Conservation (phyloP, 371 early-diverging fungal species). For the Phascolomyces articulosus region DNA sequence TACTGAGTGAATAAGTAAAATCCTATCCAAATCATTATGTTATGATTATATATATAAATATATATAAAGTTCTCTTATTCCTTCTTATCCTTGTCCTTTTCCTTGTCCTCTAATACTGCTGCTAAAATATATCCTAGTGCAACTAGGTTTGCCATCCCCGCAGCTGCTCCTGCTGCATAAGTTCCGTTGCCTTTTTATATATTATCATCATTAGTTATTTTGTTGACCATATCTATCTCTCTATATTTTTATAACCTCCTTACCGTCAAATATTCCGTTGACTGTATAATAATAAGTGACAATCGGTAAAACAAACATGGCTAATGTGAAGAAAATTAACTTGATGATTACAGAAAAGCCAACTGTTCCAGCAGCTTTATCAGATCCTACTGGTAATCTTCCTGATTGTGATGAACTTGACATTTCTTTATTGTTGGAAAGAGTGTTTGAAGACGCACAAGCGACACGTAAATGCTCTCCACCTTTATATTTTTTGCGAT, state of each 20-base stretch:
- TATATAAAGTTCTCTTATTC: not conserved
- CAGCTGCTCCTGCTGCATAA: conserved; percentile 53
- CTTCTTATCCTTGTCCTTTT: conserved; percentile 20
- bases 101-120: conserved; percentile 44
- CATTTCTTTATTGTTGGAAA: not conserved
- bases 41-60: too few relatives aligned
- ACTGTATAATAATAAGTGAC: conserved; percentile 19
- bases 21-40: too few relatives aligned
- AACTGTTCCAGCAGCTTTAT: conserved; percentile 9
- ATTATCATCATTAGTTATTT: too few relatives aligned
- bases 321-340: conserved; percentile 16
- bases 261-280: conserved; percentile 12
- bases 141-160: conserved; percentile 48
- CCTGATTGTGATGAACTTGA: conserved; percentile 6
- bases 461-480: not conserved
- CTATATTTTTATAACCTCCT: not conserved
- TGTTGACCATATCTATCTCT: not conserved
- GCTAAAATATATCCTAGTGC: conserved; percentile 42
- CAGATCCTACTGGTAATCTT: conserved; percentile 6
- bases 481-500: not conserved
- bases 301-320: conserved; percentile 19
- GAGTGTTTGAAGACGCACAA: not conserved
- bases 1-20: too few relatives aligned
- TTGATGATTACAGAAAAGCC: conserved; percentile 19
- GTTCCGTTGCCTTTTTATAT: conserved; percentile 45